These are phyloP conservation scores for Erodium moschatum DNA, from an alignment of 441 rosid genomes.

Conservation along the genomic window DNA sequence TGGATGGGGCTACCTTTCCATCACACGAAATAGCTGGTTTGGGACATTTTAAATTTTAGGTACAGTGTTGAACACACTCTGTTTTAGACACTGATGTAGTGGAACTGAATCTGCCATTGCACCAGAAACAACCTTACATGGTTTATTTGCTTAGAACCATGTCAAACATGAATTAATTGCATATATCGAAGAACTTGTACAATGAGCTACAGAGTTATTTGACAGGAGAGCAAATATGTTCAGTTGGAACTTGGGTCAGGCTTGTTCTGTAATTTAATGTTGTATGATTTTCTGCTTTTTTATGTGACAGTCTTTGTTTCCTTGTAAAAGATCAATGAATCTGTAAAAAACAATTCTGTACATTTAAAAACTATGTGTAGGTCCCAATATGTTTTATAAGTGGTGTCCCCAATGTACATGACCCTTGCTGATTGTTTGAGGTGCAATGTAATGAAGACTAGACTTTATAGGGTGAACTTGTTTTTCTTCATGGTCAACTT, in stretches of 20 bases:
- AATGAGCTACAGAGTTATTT: not conserved
- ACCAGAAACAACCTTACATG: not conserved
- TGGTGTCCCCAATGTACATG: not conserved
- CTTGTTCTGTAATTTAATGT: not conserved
- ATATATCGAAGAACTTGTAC: not conserved
- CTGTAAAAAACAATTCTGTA: not conserved
- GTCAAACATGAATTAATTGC: not conserved
- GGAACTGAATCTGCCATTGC: not conserved
- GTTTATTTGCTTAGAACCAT: not conserved
- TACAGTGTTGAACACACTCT: not conserved
- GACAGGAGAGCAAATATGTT: not conserved
- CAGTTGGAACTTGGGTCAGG: not conserved
- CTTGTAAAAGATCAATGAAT: not conserved
- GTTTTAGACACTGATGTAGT: no score
- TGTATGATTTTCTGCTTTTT: not conserved
- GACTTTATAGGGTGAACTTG: not conserved
- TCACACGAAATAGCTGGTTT: not conserved
- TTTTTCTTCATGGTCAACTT: not conserved
- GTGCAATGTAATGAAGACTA: not conserved
- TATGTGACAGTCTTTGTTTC: not conserved
- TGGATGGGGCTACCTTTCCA: constrained; percentile 1
- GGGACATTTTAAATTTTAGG: not conserved
- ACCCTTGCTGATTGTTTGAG: not conserved
- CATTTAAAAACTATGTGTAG: not conserved
- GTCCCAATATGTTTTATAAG: not conserved